Evolutionary conservation across 176 grass and related monocot species (phyloP), one percentile per base, ranked within the genome.

Genomic region (Chloris gayana): DNA sequence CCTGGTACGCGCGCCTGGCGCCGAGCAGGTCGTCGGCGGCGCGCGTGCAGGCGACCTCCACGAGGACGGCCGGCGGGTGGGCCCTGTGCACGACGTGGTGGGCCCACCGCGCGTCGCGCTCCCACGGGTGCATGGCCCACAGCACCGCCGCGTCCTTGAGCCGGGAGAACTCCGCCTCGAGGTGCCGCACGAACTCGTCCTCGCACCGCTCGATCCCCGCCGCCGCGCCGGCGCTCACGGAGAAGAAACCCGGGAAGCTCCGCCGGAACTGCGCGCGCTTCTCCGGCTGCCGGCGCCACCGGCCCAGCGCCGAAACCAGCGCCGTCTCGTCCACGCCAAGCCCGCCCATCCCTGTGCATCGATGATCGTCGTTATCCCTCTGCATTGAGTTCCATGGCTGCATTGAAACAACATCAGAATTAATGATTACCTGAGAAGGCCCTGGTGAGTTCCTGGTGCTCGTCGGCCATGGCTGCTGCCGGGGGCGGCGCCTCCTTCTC

Each of bases 71-170:
- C 31, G 77, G 82, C 15, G 94, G 91, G 62, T 91, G 81, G 26
- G 74, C 65, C 68, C 78, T 72, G 81, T 89, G 86, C 41, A 97
- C 78, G 34, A 83, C 94, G 59, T 83, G 78, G 82, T 93, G 91
- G 59, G 80, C 83, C 88, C 89, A 97, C 2, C 86, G 89, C 50
- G 91, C 91, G 78, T 97, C 94, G 46, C 91, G 88, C 79, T 97
- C 94, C 81, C 84, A 91, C 22, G 91, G 94, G 82, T 97, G 91
- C 91, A 91, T 91, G 37, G 88, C 81, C 94, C 94, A 91, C 30
- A 89, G 78, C 59, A 97, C 88, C 74, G 77, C 83, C 2, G 87
- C 59, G 75, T 86, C 83, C 94, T 88, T 89, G 81, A 97, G 76
- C 1, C 94, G 88, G 7, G 89, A 56, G 81, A 97, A 97, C 78